Evolutionary conservation across 352 stramenopile genomes (phyloP), one percentile per base, ranked within the genome.

Genomic region (Phytophthora sansomeana): DNA sequence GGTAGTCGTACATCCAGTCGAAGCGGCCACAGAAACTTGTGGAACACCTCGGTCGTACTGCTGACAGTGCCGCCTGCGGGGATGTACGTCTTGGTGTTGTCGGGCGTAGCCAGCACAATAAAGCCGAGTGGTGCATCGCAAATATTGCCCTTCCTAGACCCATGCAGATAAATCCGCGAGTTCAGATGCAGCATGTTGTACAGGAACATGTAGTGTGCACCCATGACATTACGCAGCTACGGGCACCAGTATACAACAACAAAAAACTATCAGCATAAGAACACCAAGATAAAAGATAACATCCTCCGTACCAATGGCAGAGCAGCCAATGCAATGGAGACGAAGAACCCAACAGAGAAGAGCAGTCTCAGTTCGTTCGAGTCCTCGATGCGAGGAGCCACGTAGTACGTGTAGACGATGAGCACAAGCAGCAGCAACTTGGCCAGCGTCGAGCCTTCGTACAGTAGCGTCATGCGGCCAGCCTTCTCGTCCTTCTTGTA

Each of bases 191-290:
- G 57, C 80, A 92, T 90, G 55, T 89, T 92, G 62, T 74, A 63
- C 48, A 92, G 63, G 42, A 92, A 92, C 84, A 92, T 91, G 63
- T 91, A 88, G 60, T 90, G 81, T 2, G 76, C 84, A 4, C 81
- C 84, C 69, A 92, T 74, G 62, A 91, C 67, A 43, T 92, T 92
- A 26, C 78, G 81, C 9, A 92, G 57, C 84, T 92, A 43, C 17
- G 66, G 24, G 24, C 42, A 21, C 10, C 49, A 4, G 24, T n/a
- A 41, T 10, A 57, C 50, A 30, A 50, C 13, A 66, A 19, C 2
- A 50, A 26, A 9, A 43, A 14, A 49, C 54, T 26, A 61, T 24
- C 35, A 33, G 52, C 3, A 33, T 29, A 41, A 32, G 5, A 50
- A 5, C 21, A 13, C 21, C 2, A 38, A n/a, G n/a, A n/a, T n/a